A percentile compares a stretch with the other conserved stretches of the same genome.
These are phyloP conservation scores for Arachnopeziza araneosa DNA, from an alignment of 2,329 filamentous ascomycete genomes.

Conservation along the genomic window DNA sequence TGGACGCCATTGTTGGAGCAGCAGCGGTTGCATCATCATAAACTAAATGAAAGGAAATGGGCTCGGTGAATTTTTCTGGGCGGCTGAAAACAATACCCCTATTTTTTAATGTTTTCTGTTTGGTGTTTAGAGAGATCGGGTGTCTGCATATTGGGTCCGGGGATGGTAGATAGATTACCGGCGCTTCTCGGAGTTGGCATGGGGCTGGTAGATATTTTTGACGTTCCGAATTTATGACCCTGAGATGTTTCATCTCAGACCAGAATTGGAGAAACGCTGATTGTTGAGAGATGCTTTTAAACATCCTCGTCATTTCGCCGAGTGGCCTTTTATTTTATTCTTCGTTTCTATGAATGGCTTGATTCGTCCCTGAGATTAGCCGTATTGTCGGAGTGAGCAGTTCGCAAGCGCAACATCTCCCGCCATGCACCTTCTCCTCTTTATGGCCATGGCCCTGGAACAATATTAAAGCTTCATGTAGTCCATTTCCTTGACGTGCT, in stretches of 20 bases:
- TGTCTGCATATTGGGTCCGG: neutral
- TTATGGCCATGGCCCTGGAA: too few species aligned
- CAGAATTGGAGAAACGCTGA: neutral
- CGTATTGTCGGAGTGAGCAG: too few species aligned
- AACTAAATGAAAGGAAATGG: neutral
- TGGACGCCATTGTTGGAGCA: constrained; percentile 64
- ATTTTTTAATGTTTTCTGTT: neutral
- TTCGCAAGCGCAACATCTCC: too few species aligned
- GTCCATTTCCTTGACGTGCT: too few species aligned
- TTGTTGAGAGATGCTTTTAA: neutral
- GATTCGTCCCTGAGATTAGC: too few species aligned
- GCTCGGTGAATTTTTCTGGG: neutral
- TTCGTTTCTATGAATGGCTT: neutral
- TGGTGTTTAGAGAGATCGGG: neutral
- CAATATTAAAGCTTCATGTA: too few species aligned
- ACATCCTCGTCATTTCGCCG: neutral
- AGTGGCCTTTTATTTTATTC: neutral
- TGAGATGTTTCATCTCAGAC: neutral
- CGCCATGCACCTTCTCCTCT: too few species aligned
- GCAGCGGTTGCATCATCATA: constrained; percentile 4
- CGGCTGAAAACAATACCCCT: neutral
- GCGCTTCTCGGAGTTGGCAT: neutral
- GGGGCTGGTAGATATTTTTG: neutral
- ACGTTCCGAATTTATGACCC: neutral
- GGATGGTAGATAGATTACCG: neutral